These are phyloP conservation scores for Chytriomyces hyalinus DNA, from an alignment of 192 early-diverging fungal genomes.

Conservation along the genomic window DNA sequence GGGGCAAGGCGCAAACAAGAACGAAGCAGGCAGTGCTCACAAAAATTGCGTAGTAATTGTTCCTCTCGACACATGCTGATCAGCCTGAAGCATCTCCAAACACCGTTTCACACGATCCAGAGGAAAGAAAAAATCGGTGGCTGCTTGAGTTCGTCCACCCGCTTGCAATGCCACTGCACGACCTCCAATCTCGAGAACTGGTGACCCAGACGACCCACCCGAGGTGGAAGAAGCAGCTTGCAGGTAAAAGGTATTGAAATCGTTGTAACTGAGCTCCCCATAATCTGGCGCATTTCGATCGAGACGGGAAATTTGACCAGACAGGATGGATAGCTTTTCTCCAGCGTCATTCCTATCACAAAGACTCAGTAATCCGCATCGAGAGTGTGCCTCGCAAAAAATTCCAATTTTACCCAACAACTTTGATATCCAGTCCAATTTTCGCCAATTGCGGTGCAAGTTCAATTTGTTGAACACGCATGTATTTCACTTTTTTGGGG, in stretches of 20 bases:
- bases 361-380: not conserved
- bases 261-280: conserved; percentile 73
- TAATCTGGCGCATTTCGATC: conserved; percentile 84
- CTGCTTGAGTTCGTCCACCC: conserved; percentile 73
- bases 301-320: conserved; percentile 79
- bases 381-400: not conserved
- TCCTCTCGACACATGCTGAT: conserved; percentile 57
- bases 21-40: conserved; percentile 34
- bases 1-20: not conserved
- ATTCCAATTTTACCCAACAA: conserved; percentile 51
- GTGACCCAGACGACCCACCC: conserved; percentile 78
- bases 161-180: conserved; percentile 83
- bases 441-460: conserved; percentile 73
- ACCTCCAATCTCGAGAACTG: conserved; percentile 82
- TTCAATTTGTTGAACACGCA: conserved; percentile 69
- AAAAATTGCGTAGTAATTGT: conserved; percentile 76
- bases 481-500: conserved; percentile 73
- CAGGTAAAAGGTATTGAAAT: conserved; percentile 68
- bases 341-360: conserved; percentile 73
- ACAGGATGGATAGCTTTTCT: conserved; percentile 80
- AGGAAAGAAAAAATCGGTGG: conserved; percentile 87
- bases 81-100: conserved; percentile 42
- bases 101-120: conserved; percentile 65
- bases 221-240: conserved; percentile 80
- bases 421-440: conserved; percentile 81